phyloP scores from a whole-genome alignment of 148 eudicot genomes.

The Linanthus parryae region DNA sequence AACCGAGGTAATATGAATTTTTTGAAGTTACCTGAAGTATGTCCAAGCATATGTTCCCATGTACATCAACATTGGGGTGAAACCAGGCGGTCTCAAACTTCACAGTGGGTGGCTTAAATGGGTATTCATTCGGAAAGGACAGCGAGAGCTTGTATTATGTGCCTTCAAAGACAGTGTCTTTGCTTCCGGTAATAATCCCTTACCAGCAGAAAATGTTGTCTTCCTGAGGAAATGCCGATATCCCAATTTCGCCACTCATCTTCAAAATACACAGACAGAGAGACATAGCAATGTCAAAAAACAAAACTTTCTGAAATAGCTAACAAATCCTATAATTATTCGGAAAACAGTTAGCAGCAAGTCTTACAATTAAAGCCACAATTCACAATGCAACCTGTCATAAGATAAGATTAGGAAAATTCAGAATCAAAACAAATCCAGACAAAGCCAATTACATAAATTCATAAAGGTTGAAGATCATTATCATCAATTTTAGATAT shows the following conservation, averaged over 20 bases:
- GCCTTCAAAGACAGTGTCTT: constrained; percentile 96
- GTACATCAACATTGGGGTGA: constrained; percentile 83
- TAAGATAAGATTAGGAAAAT: too few species aligned
- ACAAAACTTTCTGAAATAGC: too few species aligned
- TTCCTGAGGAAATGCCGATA: constrained; percentile 97
- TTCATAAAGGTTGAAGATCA: too few species aligned
- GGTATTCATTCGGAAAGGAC: constrained; percentile 74
- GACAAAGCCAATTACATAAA: too few species aligned
- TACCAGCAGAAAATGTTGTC: constrained; percentile 92
- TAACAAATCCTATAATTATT: too few species aligned
- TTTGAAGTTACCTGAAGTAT: constrained; percentile 83
- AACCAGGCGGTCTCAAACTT: constrained; percentile 89
- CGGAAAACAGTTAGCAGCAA: too few species aligned
- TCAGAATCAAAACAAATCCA: too few species aligned
- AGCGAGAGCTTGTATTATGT: constrained; percentile 86
- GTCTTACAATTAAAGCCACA: too few species aligned
- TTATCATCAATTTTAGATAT: too few species aligned
- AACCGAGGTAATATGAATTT: too few species aligned
- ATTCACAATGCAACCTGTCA: too few species aligned
- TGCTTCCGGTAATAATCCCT: constrained; percentile 91
- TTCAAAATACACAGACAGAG: constrained; percentile 15
- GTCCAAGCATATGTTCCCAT: constrained; percentile 89
- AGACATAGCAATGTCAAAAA: too few species aligned
- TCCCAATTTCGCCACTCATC: constrained; percentile 93
- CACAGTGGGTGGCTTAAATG: constrained; percentile 90